These are phyloP conservation scores for Sonneratia caseolaris DNA, from an alignment of 345 rosid genomes.

Conservation along the genomic window DNA sequence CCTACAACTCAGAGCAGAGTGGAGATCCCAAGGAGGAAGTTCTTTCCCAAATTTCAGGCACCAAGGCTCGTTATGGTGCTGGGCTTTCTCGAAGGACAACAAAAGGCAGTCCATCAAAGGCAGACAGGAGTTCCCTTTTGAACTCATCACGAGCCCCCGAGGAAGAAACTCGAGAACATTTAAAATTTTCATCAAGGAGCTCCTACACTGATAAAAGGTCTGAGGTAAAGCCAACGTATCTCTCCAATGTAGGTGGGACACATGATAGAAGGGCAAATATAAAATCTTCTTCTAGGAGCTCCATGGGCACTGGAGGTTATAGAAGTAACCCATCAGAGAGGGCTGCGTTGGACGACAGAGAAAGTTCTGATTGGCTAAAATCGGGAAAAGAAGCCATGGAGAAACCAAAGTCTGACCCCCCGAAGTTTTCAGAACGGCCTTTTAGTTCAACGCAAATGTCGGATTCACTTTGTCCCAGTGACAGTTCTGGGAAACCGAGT, in stretches of 20 bases:
- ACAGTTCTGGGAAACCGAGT: conserved; percentile 7
- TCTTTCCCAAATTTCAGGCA: conserved; percentile 20
- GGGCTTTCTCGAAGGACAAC: conserved; percentile 63
- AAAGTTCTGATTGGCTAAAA: conserved; percentile 13
- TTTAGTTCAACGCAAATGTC: not conserved
- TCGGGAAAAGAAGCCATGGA: conserved; percentile 7
- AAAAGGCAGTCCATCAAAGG: conserved; percentile 7
- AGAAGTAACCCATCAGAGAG: conserved; percentile 5
- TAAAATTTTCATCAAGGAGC: not conserved
- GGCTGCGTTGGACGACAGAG: conserved; percentile 12
- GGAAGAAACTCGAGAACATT: not conserved
- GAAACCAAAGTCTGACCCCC: conserved; percentile 13
- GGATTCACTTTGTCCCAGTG: not conserved
- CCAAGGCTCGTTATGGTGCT: conserved; percentile 17
- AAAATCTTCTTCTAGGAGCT: conserved; percentile 12
- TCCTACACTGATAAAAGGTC: conserved; percentile 14
- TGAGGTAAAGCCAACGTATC: conserved; percentile 15
- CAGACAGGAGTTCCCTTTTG: conserved; percentile 2
- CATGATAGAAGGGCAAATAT: conserved; percentile 10
- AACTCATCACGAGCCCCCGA: not conserved
- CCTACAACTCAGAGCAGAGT: conserved; percentile 25
- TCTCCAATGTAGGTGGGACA: conserved; percentile 8
- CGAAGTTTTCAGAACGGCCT: conserved; percentile 10
- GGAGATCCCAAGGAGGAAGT: conserved; percentile 30
- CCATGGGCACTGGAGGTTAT: not conserved